phyloP scores from a whole-genome alignment of 2,329 filamentous ascomycete genomes.

The Verticillium isaacii region DNA sequence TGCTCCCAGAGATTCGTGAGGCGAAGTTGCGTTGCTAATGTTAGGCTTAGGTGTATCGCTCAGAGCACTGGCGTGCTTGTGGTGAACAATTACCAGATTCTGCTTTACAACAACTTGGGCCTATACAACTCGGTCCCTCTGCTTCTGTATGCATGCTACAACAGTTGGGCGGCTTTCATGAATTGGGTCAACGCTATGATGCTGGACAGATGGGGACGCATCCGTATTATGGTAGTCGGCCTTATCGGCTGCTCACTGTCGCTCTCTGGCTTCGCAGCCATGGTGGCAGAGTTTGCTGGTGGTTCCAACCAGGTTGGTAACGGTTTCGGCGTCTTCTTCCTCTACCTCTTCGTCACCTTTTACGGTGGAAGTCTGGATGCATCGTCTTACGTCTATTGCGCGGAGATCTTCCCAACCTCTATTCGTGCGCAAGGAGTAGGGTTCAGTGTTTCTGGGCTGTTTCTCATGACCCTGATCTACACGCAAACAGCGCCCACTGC shows the following conservation, averaged over 20 bases:
- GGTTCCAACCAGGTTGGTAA: neutral
- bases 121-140: conserved; percentile 3
- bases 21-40: no score
- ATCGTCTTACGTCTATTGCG: conserved; percentile 10
- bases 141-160: conserved; percentile 5
- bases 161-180: conserved; percentile 6
- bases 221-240: neutral
- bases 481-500: conserved; percentile 4
- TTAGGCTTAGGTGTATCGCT: neutral
- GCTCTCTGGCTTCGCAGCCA: conserved; percentile 1
- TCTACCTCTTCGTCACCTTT: conserved; percentile 2
- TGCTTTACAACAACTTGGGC: conserved; percentile 3
- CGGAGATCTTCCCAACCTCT: conserved; percentile 11
- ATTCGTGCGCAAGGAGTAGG: conserved; percentile 9
- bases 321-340: conserved; percentile 2
- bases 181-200: conserved; percentile 5
- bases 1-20: neutral
- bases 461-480: conserved; percentile 8
- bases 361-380: conserved; percentile 6
- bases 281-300: neutral
- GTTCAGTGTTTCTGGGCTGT: conserved; percentile 6
- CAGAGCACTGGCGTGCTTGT: conserved; percentile 1
- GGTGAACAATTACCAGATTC: conserved; percentile 4
- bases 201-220: neutral
- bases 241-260: neutral